Evolutionary conservation across 2,329 filamentous ascomycete species (phyloP).

Genomic region (Coniochaeta sp.): DNA sequence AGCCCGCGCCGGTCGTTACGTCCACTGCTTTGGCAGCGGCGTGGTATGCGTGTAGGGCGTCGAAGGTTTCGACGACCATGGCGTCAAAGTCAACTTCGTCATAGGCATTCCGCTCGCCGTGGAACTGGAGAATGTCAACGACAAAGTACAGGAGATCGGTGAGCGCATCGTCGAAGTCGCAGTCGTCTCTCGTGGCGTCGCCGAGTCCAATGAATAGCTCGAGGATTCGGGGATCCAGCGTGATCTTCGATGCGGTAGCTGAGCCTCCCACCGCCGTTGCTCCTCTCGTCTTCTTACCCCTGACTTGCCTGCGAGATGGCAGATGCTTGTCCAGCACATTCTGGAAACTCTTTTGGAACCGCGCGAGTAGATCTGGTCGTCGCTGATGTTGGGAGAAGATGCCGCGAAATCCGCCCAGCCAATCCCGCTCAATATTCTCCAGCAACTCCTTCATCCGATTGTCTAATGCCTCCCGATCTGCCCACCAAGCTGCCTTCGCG

Average conservation of each 20-base stretch:
- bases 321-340: conserved; percentile 75
- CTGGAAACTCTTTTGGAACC: conserved; percentile 73
- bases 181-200: conserved; percentile 56
- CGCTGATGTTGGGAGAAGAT: conserved; percentile 74
- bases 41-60: conserved; percentile 77
- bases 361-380: conserved; percentile 56
- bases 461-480: conserved; percentile 74
- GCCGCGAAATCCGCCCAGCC: conserved; percentile 91
- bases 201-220: conserved; percentile 86
- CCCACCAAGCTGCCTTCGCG: conserved; percentile 83
- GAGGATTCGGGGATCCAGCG: conserved; percentile 56
- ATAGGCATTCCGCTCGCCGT: conserved; percentile 92
- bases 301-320: conserved; percentile 66
- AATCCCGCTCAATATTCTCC: conserved; percentile 80
- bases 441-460: conserved; percentile 68
- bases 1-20: conserved; percentile 30
- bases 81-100: conserved; percentile 94
- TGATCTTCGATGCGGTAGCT: conserved; percentile 25
- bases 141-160: conserved; percentile 93
- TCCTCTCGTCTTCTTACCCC: conserved; percentile 44
- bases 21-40: conserved; percentile 32
- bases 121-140: conserved; percentile 92
- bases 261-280: conserved; percentile 16
- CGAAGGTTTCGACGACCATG: conserved; percentile 82
- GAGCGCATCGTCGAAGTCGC: conserved; percentile 80